Percentiles rank a stretch among this genome's conserved stretches.
Conservation (phyloP, 2,329 filamentous ascomycete genomes). For the Ascomycota sp. region DNA sequence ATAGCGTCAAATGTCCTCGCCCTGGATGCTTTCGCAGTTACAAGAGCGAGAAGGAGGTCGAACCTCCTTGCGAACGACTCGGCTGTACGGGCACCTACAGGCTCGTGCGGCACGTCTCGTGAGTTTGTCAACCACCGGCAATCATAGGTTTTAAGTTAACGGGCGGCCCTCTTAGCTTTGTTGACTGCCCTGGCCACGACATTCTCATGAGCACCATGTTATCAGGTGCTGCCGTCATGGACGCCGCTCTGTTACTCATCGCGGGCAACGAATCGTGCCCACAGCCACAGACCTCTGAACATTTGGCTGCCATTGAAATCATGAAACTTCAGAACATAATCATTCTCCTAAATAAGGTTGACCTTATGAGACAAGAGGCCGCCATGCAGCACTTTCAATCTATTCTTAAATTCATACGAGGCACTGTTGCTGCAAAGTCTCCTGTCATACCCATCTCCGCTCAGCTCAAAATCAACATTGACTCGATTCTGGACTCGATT, state of each 20-base stretch:
- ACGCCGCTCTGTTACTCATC: conserved; percentile 86
- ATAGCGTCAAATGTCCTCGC: conserved; percentile 74
- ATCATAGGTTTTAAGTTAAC: too few relatives aligned
- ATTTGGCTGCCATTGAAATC: conserved; percentile 96
- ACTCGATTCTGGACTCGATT: conserved; percentile 90
- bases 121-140: too few relatives aligned
- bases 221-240: conserved; percentile 98
- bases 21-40: conserved; percentile 92
- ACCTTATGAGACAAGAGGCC: conserved; percentile 90
- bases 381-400: conserved; percentile 90
- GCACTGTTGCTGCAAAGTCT: conserved; percentile 84
- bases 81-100: conserved; percentile 78
- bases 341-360: conserved; percentile 98
- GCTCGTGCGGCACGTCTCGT: conserved; percentile 81
- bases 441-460: conserved; percentile 94
- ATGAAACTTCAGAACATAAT: conserved; percentile 99
- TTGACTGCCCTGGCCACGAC: conserved; percentile 98
- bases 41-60: conserved; percentile 97
- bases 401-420: conserved; percentile 94
- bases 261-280: conserved; percentile 97
- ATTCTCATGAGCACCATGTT: conserved; percentile 99
- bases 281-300: conserved; percentile 95
- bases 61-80: conserved; percentile 85
- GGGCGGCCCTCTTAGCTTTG: too few relatives aligned
- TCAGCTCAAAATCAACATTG: conserved; percentile 98